phyloP scores from a whole-genome alignment of 2,329 filamentous ascomycete species.

The Colletotrichum zoysiae region DNA sequence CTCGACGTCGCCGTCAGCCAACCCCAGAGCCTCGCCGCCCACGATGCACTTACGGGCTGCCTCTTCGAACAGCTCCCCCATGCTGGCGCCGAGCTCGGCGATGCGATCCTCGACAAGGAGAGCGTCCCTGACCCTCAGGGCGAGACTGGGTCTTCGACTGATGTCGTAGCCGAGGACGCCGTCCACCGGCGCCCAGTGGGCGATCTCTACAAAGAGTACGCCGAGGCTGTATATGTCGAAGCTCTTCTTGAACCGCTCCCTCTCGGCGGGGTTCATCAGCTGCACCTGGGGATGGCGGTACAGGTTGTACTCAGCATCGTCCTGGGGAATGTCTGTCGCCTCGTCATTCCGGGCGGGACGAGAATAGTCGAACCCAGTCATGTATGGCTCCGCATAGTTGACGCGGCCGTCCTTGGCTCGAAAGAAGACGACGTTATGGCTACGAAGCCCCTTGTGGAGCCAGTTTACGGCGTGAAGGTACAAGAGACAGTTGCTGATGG shows the following conservation, averaged over 20 bases:
- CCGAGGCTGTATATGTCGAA: constrained; percentile 68
- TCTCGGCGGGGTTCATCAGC: constrained; percentile 49
- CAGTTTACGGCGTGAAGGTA: constrained; percentile 68
- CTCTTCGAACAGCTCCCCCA: constrained; percentile 56
- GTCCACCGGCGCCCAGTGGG: constrained; percentile 64
- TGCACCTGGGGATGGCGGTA: constrained; percentile 64
- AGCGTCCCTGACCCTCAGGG: constrained; percentile 51
- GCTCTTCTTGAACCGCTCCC: constrained; percentile 59
- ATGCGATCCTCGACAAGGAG: constrained; percentile 50
- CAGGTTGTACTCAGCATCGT: constrained; percentile 60
- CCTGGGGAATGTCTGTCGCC: constrained; percentile 62
- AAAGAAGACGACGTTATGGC: constrained; percentile 67
- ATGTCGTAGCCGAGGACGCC: constrained; percentile 56
- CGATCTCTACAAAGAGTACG: constrained; percentile 65
- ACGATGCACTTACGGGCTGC: constrained; percentile 54
- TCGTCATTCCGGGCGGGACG: constrained; percentile 64
- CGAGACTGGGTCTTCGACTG: constrained; percentile 52
- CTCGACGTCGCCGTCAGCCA: constrained; percentile 55
- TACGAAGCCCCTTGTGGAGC: constrained; percentile 69
- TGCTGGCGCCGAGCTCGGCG: constrained; percentile 52
- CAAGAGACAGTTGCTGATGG: constrained; percentile 65
- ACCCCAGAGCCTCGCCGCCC: constrained; percentile 53
- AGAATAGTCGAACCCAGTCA: constrained; percentile 68
- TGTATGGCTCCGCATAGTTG: constrained; percentile 56
- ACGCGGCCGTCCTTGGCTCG: constrained; percentile 49